Evolutionary conservation across 1,139 yeast species (phyloP).

Genomic region (Debaryomyces coudertii): DNA sequence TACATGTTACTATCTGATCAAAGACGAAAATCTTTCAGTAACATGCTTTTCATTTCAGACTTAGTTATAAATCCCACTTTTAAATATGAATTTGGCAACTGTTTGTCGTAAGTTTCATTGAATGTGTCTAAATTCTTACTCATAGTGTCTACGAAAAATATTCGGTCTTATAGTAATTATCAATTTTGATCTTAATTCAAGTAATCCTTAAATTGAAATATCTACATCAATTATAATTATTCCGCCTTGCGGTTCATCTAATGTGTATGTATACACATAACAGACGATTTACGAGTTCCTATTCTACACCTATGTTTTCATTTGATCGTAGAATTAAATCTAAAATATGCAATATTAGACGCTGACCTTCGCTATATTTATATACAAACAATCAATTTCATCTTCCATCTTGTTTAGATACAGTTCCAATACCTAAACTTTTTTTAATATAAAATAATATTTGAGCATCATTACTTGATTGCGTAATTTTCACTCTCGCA

Average conservation of each 20-base stretch:
- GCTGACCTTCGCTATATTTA: conserved; percentile 77
- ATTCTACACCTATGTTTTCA: conserved; percentile 76
- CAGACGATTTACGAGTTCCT: conserved; percentile 78
- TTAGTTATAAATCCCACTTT: conserved; percentile 35
- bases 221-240: conserved; percentile 63
- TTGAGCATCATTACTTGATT: too few relatives aligned
- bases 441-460: too few relatives aligned
- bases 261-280: conserved; percentile 67
- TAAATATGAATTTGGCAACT: conserved; percentile 39
- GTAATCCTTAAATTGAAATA: conserved; percentile 68
- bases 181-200: conserved; percentile 72
- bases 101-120: conserved; percentile 32
- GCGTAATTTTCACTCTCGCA: conserved; percentile 48
- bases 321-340: conserved; percentile 49
- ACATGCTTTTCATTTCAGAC: conserved; percentile 22
- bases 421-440: too few relatives aligned
- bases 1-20: too few relatives aligned
- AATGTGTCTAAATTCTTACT: conserved; percentile 79
- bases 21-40: too few relatives aligned
- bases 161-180: conserved; percentile 95
- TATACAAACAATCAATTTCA: conserved; percentile 58
- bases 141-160: conserved; percentile 80
- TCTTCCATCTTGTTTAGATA: too few relatives aligned
- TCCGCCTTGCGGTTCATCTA: conserved; percentile 59
- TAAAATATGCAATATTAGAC: conserved; percentile 67